phyloP scores from a whole-genome alignment of 306 rosid species.

The Coriaria nepalensis region DNA sequence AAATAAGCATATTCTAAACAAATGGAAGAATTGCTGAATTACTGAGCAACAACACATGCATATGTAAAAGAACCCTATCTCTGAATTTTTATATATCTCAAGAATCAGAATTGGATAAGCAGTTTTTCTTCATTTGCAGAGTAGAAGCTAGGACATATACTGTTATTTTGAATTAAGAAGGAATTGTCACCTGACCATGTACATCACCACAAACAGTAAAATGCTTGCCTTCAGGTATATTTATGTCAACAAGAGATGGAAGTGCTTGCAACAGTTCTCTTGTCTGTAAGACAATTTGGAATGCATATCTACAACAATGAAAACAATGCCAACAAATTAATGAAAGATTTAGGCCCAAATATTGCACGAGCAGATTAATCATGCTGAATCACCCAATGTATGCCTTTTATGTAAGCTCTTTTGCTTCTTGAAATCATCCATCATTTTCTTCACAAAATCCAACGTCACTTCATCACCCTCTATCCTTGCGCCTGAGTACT shows the following conservation, averaged over 20 bases:
- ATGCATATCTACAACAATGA: slow-evolving; percentile 59
- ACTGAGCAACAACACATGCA: not conserved
- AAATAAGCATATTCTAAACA: not conserved
- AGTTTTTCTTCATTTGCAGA: not conserved
- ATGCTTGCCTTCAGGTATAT: slow-evolving; percentile 59
- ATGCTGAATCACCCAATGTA: slow-evolving; percentile 8
- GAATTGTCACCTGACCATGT: slow-evolving; percentile 82
- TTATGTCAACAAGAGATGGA: slow-evolving; percentile 87
- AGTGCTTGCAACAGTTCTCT: slow-evolving; percentile 61
- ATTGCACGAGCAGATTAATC: slow-evolving; percentile 9
- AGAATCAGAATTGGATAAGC: no score
- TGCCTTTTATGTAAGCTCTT: slow-evolving; percentile 85
- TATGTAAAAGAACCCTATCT: no score
- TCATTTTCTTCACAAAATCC: slow-evolving; percentile 92
- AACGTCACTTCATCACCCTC: slow-evolving; percentile 81
- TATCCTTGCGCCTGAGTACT: slow-evolving; percentile 84
- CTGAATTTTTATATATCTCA: no score
- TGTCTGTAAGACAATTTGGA: slow-evolving; percentile 80
- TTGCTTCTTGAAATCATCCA: slow-evolving; percentile 91
- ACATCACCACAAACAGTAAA: slow-evolving; percentile 98
- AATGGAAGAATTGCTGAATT: not conserved
- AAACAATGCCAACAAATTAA: slow-evolving; percentile 14
- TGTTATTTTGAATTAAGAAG: slow-evolving; percentile 1
- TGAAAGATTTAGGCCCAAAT: slow-evolving; percentile 11
- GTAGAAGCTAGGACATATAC: slow-evolving; percentile 11